Evolutionary conservation across 441 rosid species (phyloP).

Genomic region (Adansonia madagascariensis): DNA sequence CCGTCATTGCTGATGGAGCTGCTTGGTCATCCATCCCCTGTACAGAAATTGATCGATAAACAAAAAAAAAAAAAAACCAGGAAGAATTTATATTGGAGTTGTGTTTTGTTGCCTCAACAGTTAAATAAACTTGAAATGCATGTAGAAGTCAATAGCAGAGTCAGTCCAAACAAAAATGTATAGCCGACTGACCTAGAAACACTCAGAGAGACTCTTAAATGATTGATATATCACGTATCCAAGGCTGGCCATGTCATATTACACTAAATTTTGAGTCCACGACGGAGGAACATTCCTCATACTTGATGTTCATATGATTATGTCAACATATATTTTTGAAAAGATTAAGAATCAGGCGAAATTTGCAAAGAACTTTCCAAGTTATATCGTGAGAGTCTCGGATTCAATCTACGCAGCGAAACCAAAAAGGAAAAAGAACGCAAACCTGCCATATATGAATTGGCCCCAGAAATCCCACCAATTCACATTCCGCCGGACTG

Average conservation of each 20-base stretch:
- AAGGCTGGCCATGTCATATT: neutral
- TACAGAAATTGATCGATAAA: constrained; percentile 19
- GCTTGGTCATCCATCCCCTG: constrained; percentile 90
- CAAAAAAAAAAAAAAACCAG: neutral
- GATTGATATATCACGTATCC: neutral
- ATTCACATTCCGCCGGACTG: constrained; percentile 62
- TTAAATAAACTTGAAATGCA: constrained; percentile 7
- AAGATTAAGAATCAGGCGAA: neutral
- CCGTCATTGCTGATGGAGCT: constrained; percentile 65
- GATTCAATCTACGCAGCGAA: neutral
- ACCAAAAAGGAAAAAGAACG: neutral
- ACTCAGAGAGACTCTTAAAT: neutral
- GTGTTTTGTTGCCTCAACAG: neutral
- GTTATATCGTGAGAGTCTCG: neutral
- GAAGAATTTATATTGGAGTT: neutral
- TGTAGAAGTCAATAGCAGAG: neutral
- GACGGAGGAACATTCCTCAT: neutral
- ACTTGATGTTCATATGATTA: neutral
- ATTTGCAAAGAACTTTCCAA: neutral
- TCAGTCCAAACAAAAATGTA: neutral
- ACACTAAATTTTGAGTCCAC: neutral
- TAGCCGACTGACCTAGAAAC: neutral
- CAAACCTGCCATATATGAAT: constrained; percentile 80
- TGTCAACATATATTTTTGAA: neutral
- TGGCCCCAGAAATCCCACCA: constrained; percentile 58